A percentile compares a stretch with the other conserved stretches of the same genome.
Evolutionary conservation across 2,329 filamentous ascomycete genomes (phyloP).

Genomic region (Colletotrichum incanum): DNA sequence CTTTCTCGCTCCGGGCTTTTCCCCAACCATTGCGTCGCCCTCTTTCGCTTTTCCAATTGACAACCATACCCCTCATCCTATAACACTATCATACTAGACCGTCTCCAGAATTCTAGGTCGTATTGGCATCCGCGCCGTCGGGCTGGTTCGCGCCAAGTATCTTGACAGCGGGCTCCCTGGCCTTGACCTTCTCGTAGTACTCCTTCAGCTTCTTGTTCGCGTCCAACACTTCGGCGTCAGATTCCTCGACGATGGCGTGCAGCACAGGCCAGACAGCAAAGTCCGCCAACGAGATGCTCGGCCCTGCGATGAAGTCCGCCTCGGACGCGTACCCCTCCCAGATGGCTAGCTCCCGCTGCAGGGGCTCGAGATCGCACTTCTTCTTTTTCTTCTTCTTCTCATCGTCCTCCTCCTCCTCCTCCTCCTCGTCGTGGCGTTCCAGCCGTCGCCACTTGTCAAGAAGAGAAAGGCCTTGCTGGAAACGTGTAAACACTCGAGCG

Average conservation of each 20-base stretch:
- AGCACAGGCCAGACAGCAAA: conserved; percentile 73
- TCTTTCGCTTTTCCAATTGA: background rate
- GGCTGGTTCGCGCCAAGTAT: conserved; percentile 40
- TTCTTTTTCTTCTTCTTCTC: background rate
- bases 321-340: conserved; percentile 60
- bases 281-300: conserved; percentile 63
- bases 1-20: background rate
- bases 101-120: too few species aligned
- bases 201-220: conserved; percentile 51
- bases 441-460: conserved; percentile 54
- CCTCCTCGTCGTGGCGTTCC: conserved; percentile 31
- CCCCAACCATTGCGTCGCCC: background rate
- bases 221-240: conserved; percentile 51
- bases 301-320: conserved; percentile 63
- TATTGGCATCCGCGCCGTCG: background rate
- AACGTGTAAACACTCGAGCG: conserved; percentile 57
- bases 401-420: background rate
- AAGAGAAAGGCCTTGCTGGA: conserved; percentile 60
- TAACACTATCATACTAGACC: background rate
- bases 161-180: conserved; percentile 45
- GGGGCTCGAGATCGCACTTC: conserved; percentile 41
- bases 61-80: background rate
- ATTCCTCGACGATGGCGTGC: conserved; percentile 59
- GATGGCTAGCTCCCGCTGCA: conserved; percentile 53
- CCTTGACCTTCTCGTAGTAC: conserved; percentile 56